phyloP scores from a whole-genome alignment of 192 early-diverging fungal genomes.

The Irineochytrium annulatum region DNA sequence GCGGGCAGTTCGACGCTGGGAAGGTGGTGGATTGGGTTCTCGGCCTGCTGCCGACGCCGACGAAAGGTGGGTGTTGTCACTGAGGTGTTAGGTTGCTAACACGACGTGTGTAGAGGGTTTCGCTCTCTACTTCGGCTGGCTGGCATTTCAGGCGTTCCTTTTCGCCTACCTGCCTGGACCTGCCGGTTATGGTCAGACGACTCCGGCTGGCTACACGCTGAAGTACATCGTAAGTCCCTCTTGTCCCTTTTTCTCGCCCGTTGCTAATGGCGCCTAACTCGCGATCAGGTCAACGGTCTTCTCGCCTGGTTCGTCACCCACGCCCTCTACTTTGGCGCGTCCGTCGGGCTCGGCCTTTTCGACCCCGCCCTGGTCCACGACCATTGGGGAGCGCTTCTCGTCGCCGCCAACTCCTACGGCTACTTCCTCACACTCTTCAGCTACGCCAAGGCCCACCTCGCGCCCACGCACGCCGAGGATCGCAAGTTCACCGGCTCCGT shows the following conservation, averaged over 20 bases:
- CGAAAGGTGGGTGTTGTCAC: conserved; percentile 17
- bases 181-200: conserved; percentile 73
- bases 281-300: conserved; percentile 67
- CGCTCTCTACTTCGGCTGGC: conserved; percentile 60
- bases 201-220: conserved; percentile 68
- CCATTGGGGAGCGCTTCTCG: conserved; percentile 67
- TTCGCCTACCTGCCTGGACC: conserved; percentile 64
- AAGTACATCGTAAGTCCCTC: conserved; percentile 62
- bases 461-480: conserved; percentile 70
- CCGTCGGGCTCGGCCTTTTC: conserved; percentile 61
- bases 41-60: conserved; percentile 38
- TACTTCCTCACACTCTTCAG: conserved; percentile 71
- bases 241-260: not conserved
- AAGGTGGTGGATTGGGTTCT: conserved; percentile 15
- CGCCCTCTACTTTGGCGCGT: conserved; percentile 57
- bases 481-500: conserved; percentile 72
- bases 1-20: conserved; percentile 18
- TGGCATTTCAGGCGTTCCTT: conserved; percentile 63
- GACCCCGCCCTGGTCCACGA: conserved; percentile 66
- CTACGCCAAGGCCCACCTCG: conserved; percentile 65
- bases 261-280: not conserved
- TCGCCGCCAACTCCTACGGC: conserved; percentile 72
- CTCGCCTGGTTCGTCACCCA: conserved; percentile 61
- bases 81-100: not conserved
- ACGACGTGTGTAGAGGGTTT: conserved; percentile 39